Evolutionary conservation across 1,139 yeast genomes (phyloP).

Genomic region (Geotrichum klebahnii): DNA sequence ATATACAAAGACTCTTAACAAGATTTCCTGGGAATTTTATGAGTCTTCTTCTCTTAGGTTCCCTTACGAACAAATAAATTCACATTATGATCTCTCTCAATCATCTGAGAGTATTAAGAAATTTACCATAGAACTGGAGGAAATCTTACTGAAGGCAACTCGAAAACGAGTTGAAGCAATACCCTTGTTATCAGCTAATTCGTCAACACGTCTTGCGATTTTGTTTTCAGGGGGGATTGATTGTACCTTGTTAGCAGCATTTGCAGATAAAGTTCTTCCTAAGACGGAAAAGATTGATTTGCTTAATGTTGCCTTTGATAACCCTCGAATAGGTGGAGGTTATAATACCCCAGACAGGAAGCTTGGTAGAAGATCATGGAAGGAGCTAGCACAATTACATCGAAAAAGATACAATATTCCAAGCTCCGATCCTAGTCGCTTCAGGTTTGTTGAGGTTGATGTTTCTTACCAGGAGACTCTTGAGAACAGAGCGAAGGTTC

Average conservation of each 20-base stretch:
- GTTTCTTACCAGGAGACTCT: conserved; percentile 66
- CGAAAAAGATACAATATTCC: conserved; percentile 5
- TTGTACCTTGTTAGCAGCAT: conserved; percentile 68
- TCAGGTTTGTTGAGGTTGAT: conserved; percentile 62
- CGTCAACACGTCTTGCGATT: conserved; percentile 47
- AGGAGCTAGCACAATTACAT: conserved; percentile 39
- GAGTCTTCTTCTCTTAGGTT: neutral
- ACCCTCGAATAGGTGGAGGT: conserved; percentile 63
- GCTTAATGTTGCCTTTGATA: conserved; percentile 92
- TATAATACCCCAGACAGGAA: conserved; percentile 75
- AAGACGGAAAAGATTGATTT: conserved; percentile 52
- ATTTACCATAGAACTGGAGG: conserved; percentile 24
- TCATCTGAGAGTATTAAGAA: neutral
- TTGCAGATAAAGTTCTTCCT: conserved; percentile 40
- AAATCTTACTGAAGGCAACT: conserved; percentile 42
- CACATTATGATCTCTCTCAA: neutral
- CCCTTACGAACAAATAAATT: conserved; percentile 11
- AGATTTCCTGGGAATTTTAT: neutral
- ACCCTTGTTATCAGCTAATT: conserved; percentile 14
- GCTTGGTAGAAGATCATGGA: conserved; percentile 63
- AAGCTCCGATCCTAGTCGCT: conserved; percentile 18
- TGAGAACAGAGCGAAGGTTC: conserved; percentile 50
- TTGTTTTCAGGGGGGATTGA: conserved; percentile 93
- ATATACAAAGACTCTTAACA: neutral
- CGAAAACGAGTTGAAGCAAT: conserved; percentile 53